These are phyloP conservation scores for Solanum sejunctum DNA, from an alignment of 257 asterid species.

Conservation along the genomic window DNA sequence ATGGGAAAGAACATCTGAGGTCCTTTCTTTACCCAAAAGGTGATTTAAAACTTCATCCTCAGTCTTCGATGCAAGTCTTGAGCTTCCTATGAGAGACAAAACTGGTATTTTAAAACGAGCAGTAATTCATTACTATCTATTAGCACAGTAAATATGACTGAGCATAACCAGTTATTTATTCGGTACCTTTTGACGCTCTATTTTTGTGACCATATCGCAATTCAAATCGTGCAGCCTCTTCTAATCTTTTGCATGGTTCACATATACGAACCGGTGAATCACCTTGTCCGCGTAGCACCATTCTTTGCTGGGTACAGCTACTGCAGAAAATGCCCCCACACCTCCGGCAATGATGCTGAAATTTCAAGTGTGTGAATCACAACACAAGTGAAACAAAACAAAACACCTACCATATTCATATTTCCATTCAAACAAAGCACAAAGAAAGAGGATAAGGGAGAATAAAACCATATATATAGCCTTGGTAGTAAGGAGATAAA, in stretches of 20 bases:
- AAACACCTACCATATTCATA: neutral
- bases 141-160: neutral
- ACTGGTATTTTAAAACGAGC: neutral
- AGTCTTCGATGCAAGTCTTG: constrained; percentile 36
- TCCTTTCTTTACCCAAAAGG: constrained; percentile 32
- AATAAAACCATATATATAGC: neutral
- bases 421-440: neutral
- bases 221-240: constrained; percentile 93
- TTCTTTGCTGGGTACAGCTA: constrained; percentile 79
- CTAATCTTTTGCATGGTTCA: constrained; percentile 85
- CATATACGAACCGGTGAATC: constrained; percentile 94
- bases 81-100: constrained; percentile 42
- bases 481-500: neutral
- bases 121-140: neutral
- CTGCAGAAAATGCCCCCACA: constrained; percentile 93
- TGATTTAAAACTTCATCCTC: constrained; percentile 55
- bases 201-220: constrained; percentile 66
- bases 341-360: constrained; percentile 98
- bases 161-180: neutral
- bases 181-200: constrained; percentile 55
- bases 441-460: neutral
- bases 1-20: constrained; percentile 13
- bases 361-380: constrained; percentile 5
- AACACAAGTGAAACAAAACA: neutral
- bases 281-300: constrained; percentile 96